Evolutionary conservation across 2,329 filamentous ascomycete genomes (phyloP).

Genomic region (Diplocarpon mali): DNA sequence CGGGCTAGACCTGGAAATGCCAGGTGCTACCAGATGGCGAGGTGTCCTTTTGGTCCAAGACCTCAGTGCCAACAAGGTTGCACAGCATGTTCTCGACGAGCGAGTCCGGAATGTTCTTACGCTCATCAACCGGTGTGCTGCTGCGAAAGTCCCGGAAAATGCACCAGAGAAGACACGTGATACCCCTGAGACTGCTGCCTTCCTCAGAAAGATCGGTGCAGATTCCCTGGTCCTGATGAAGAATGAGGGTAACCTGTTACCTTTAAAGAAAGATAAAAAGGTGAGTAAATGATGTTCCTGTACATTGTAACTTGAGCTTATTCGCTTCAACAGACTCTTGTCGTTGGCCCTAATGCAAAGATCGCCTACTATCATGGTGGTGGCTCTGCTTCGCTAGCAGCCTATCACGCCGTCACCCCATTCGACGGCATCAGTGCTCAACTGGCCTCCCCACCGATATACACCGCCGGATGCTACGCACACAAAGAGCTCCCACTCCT

Average conservation of each 20-base stretch:
- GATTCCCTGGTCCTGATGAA: slow-evolving; percentile 55
- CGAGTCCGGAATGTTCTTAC: slow-evolving; percentile 21
- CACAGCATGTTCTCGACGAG: slow-evolving; percentile 19
- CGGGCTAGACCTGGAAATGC: slow-evolving; percentile 50
- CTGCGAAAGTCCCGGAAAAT: slow-evolving; percentile 18
- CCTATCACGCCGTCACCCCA: slow-evolving; percentile 61
- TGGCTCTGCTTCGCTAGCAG: slow-evolving; percentile 48
- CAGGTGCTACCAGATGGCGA: slow-evolving; percentile 33
- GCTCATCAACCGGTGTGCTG: slow-evolving; percentile 29
- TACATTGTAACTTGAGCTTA: neutral
- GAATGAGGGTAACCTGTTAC: slow-evolving; percentile 46
- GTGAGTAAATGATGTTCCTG: slow-evolving; percentile 20
- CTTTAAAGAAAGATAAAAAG: slow-evolving; percentile 47
- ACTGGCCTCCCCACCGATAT: slow-evolving; percentile 34
- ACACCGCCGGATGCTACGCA: slow-evolving; percentile 51
- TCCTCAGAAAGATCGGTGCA: slow-evolving; percentile 45
- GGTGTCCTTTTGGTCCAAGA: slow-evolving; percentile 20
- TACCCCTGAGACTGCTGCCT: slow-evolving; percentile 27
- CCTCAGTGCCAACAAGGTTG: slow-evolving; percentile 18
- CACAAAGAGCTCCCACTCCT: slow-evolving; percentile 53
- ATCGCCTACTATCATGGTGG: slow-evolving; percentile 48
- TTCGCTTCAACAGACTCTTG: slow-evolving; percentile 32
- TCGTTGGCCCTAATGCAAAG: slow-evolving; percentile 48
- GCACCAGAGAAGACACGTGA: slow-evolving; percentile 21
- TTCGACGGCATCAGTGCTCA: slow-evolving; percentile 56